Evolutionary conservation across 2,329 filamentous ascomycete species (phyloP), one percentile per base, ranked within the genome.

Genomic region (Cryphonectria nitschkei): DNA sequence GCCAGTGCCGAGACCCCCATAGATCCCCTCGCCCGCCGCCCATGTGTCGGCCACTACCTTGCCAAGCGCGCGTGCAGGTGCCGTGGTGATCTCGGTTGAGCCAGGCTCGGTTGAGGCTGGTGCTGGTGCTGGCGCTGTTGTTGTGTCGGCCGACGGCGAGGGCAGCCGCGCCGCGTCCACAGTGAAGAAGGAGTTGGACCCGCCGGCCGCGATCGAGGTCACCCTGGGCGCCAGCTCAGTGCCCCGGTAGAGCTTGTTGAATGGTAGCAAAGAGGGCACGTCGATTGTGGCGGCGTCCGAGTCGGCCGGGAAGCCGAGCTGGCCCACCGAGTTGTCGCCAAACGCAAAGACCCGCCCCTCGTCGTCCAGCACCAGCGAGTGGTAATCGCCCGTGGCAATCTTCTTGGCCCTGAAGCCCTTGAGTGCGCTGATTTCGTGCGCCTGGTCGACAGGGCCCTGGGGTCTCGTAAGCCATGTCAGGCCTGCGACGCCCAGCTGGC

Each of bases 241-340:
- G 65, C 88, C 89, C 61, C 85, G 84, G 79, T 98, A 98, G 7
- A 97, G 88, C 73, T 87, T 88, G 72, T 89, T 87, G 54, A 93
- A 87, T 0, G 93, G 88, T 2, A 98, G 79, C 7, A 90, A 86
- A 3, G 90, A 88, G 0, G 96, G 94, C 0, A 86, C 86, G 74
- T 95, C 92, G 34, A 92, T 84, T 70, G 83, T 87, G 9, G 88
- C 84, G 22, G 88, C 83, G 39, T 91, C 87, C 0, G 87, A 79
- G 65, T 89, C 89, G 68, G 87, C 88, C 66, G 93, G 89, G 76
- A 95, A 90, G n/a, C 95, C 95, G 3, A 98, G 86, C 80, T 98
- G 96, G n/a, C 96, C 96, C 60, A 89, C 88, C 0, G 90, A 90
- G 81, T 98, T 98, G 80, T 98, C 95, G 52, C 96, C 96, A 82